phyloP scores from a whole-genome alignment of 2,329 filamentous ascomycete species.

The Fusarium succisae region DNA sequence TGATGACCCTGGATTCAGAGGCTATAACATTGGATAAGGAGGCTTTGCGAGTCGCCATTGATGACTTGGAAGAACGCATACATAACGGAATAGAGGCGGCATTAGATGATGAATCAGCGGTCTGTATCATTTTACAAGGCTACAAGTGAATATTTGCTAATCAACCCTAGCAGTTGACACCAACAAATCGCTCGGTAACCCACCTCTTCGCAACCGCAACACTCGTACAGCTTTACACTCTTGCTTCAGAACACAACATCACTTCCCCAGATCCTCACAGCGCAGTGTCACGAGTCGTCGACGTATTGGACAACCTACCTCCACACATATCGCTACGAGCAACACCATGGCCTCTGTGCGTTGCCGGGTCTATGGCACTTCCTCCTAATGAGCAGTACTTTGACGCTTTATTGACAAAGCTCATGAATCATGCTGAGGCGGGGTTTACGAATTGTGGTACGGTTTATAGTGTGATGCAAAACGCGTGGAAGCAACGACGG shows the following conservation, averaged over 20 bases:
- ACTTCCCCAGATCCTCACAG: not conserved
- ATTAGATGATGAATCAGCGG: not conserved
- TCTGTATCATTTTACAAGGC: not conserved
- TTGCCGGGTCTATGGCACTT: constrained; percentile 27
- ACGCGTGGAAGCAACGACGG: constrained; percentile 17
- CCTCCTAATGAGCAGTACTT: constrained; percentile 24
- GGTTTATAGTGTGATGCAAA: constrained; percentile 16
- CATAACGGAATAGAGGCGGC: not conserved
- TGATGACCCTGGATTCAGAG: not conserved
- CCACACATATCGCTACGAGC: constrained; percentile 19
- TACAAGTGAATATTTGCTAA: not conserved
- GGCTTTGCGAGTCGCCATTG: not conserved
- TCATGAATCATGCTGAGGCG: constrained; percentile 7
- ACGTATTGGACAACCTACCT: constrained; percentile 13
- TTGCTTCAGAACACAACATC: not conserved
- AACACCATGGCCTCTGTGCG: constrained; percentile 24
- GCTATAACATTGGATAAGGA: not conserved
- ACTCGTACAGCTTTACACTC: constrained; percentile 23
- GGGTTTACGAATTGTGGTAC: constrained; percentile 33
- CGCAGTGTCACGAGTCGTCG: constrained; percentile 5
- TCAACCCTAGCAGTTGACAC: not conserved
- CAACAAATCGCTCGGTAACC: not conserved
- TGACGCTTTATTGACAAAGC: constrained; percentile 2
- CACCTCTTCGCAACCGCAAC: constrained; percentile 24
- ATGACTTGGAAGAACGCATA: not conserved